Conservation (phyloP, 2,329 filamentous ascomycete species). For the Cercospora sesami region DNA sequence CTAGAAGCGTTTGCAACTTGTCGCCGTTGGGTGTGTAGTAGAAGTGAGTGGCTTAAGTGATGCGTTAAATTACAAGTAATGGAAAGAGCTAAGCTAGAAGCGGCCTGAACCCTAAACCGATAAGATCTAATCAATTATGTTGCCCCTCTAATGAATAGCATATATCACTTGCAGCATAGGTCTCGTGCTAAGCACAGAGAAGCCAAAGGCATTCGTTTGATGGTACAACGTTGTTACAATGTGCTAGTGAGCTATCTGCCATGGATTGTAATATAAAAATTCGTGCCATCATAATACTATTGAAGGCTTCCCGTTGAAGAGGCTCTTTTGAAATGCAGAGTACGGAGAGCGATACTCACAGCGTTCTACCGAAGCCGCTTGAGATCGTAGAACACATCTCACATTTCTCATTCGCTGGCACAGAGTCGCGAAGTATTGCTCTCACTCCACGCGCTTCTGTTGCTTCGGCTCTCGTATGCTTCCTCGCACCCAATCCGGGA, state of each 20-base stretch:
- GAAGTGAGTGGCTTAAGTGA: neutral
- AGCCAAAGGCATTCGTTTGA: neutral
- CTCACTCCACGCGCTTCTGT: constrained; percentile 41
- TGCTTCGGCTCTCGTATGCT: constrained; percentile 45
- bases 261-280: neutral
- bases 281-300: neutral
- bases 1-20: neutral
- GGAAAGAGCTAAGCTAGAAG: constrained; percentile 2
- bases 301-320: neutral
- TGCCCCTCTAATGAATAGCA: neutral
- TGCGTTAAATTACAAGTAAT: neutral
- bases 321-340: neutral
- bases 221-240: neutral
- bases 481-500: constrained; percentile 70
- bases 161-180: neutral
- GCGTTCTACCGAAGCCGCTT: neutral
- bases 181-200: neutral
- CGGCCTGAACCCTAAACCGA: neutral
- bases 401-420: neutral
- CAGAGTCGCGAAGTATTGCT: neutral
- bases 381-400: neutral
- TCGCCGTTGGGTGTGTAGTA: neutral
- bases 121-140: neutral
- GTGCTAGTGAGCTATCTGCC: neutral
- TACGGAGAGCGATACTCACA: neutral